A percentile compares a stretch with the other conserved stretches of the same genome.
Conservation (phyloP, 2,329 filamentous ascomycete genomes). For the Leptographium lundbergii region DNA sequence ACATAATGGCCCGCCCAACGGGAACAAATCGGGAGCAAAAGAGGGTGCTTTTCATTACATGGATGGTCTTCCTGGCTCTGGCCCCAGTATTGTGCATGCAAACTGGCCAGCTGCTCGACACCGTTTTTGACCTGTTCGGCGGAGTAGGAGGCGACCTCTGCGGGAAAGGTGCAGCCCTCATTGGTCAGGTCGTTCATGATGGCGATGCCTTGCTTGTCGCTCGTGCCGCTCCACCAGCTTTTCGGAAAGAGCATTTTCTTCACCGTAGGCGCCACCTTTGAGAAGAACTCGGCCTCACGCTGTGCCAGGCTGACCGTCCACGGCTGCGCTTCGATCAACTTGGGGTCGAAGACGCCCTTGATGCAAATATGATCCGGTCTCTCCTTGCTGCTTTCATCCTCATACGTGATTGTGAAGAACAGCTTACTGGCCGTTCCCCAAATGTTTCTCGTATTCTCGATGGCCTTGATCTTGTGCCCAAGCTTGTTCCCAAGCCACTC, state of each 20-base stretch:
- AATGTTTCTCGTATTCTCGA: neutral
- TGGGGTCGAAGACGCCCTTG: slow-evolving; percentile 47
- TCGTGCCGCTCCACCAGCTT: slow-evolving; percentile 14
- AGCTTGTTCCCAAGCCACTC: neutral
- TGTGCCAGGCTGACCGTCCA: slow-evolving; percentile 17
- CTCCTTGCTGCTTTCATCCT: neutral
- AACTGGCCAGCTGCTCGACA: slow-evolving; percentile 22
- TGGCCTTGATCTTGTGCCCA: neutral
- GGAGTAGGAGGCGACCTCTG: slow-evolving; percentile 21
- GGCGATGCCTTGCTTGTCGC: slow-evolving; percentile 43
- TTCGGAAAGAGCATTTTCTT: slow-evolving; percentile 13
- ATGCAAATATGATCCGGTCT: slow-evolving; percentile 10
- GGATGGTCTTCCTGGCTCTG: neutral
- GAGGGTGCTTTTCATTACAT: neutral
- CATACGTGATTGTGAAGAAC: slow-evolving; percentile 1
- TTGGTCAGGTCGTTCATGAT: slow-evolving; percentile 56
- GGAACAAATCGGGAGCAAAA: neutral
- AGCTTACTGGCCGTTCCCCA: slow-evolving; percentile 1
- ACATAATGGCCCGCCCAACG: neutral
- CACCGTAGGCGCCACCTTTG: slow-evolving; percentile 13
- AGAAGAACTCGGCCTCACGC: slow-evolving; percentile 14
- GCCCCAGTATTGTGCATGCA: slow-evolving; percentile 18
- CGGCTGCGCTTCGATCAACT: slow-evolving; percentile 15
- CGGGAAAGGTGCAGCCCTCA: slow-evolving; percentile 33
- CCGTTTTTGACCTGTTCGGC: slow-evolving; percentile 11